Evolutionary conservation across 2,329 filamentous ascomycete genomes (phyloP).

Genomic region (Periconia digitata): DNA sequence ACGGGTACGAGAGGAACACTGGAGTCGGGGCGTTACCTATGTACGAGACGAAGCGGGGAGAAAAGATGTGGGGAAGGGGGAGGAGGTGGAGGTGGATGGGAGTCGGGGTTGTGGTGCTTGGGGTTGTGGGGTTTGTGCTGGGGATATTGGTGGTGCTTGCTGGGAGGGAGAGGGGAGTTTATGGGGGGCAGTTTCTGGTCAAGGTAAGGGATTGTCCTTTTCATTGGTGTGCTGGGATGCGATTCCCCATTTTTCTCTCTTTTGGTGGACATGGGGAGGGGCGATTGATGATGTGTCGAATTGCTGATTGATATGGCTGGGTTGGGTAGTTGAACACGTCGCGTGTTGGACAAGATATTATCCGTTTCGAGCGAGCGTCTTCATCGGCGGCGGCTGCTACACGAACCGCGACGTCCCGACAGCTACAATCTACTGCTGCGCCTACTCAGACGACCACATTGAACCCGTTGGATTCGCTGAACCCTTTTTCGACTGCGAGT

Average conservation of each 20-base stretch:
- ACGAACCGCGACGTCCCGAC: conserved; percentile 1
- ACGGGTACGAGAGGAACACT: conserved; percentile 22
- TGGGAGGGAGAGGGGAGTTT: conserved; percentile 4
- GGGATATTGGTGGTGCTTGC: conserved; percentile 20
- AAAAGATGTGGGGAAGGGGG: too few relatives aligned
- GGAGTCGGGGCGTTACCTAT: conserved; percentile 21
- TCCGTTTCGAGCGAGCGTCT: conserved; percentile 13
- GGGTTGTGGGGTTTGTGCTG: conserved; percentile 17
- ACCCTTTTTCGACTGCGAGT: conserved; percentile 12
- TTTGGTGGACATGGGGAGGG: not conserved
- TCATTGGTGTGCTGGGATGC: not conserved
- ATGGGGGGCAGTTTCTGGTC: conserved; percentile 16
- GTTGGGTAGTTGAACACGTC: conserved; percentile 19
- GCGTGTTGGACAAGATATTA: conserved; percentile 15
- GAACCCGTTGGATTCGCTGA: conserved; percentile 8
- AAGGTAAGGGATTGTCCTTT: conserved; percentile 15
- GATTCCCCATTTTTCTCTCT: too few relatives aligned
- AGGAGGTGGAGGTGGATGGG: conserved; percentile 24
- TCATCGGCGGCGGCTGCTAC: conserved; percentile 2
- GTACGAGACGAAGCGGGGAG: too few relatives aligned
- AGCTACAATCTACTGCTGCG: conserved; percentile 1
- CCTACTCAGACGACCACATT: conserved; percentile 4
- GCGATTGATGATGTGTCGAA: not conserved
- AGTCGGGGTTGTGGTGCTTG: conserved; percentile 13
- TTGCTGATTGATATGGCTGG: conserved; percentile 8